These are phyloP conservation scores for Geotrichum citri-aurantii DNA, from an alignment of 1,139 yeast genomes.

Conservation along the genomic window DNA sequence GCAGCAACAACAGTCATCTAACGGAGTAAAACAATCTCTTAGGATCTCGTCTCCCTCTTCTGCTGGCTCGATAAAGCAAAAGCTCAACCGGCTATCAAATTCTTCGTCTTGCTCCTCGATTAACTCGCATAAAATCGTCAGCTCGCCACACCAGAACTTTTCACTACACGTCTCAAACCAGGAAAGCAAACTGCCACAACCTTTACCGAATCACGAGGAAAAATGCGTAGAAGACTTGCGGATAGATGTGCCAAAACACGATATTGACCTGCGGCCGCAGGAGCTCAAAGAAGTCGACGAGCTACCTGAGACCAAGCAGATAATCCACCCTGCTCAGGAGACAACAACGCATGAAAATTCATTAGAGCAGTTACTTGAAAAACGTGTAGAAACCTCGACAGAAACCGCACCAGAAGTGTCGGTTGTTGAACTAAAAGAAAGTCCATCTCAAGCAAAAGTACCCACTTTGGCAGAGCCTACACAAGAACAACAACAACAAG, in stretches of 20 bases:
- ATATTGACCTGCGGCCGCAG: not conserved
- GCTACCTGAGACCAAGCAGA: not conserved
- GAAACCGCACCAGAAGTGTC: not conserved
- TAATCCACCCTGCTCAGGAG: not conserved
- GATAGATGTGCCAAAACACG: not conserved
- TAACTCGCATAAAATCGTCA: slow-evolving; percentile 5
- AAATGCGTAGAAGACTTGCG: not conserved
- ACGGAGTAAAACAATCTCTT: not conserved
- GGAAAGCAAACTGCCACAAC: not conserved
- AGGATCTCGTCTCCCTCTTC: not conserved
- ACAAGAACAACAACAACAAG: too few species aligned
- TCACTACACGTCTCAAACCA: slow-evolving; percentile 4
- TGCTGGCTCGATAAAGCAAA: not conserved
- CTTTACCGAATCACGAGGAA: not conserved
- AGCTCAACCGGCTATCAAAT: not conserved
- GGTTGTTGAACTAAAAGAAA: not conserved
- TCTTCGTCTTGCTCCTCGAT: slow-evolving; percentile 9
- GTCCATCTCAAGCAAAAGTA: not conserved
- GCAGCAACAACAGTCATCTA: not conserved
- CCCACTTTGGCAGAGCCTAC: not conserved
- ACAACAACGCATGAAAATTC: not conserved
- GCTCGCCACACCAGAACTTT: slow-evolving; percentile 7
- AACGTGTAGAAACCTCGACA: not conserved
- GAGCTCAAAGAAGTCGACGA: not conserved
- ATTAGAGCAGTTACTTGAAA: not conserved